Percentiles rank a stretch among this genome's conserved stretches.
These are phyloP conservation scores for Nicotiana tomentosiformis DNA, from an alignment of 257 asterid genomes.

Conservation along the genomic window DNA sequence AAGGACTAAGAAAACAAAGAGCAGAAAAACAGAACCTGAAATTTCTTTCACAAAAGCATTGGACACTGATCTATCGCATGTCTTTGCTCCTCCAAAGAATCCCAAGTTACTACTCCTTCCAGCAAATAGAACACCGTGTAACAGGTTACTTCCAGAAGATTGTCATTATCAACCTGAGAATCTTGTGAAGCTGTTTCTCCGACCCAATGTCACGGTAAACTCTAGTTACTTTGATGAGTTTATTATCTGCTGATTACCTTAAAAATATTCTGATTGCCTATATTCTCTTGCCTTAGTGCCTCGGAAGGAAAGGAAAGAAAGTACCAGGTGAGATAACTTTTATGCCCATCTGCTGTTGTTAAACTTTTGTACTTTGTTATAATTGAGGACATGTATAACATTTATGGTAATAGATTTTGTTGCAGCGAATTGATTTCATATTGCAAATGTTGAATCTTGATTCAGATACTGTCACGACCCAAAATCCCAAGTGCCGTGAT, in stretches of 20 bases:
- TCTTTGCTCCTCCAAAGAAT: constrained; percentile 84
- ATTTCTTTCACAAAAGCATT: constrained; percentile 57
- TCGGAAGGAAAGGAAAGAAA: constrained; percentile 64
- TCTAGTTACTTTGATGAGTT: neutral
- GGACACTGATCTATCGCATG: constrained; percentile 46
- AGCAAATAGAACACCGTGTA: constrained; percentile 58
- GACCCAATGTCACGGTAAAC: constrained; percentile 75
- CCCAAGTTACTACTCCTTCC: constrained; percentile 73
- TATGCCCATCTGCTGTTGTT: neutral
- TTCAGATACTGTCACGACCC: neutral
- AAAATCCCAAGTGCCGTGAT: no score
- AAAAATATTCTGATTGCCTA: constrained; percentile 2
- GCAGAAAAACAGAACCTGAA: constrained; percentile 54
- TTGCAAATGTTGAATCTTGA: neutral
- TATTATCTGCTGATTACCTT: neutral
- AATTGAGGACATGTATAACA: neutral
- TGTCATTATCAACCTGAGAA: constrained; percentile 94
- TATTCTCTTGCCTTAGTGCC: constrained; percentile 57
- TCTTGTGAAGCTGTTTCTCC: constrained; percentile 90
- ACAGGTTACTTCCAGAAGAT: constrained; percentile 89
- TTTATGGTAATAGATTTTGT: neutral
- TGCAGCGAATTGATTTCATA: neutral
- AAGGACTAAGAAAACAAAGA: constrained; percentile 54
- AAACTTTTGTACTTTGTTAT: neutral
- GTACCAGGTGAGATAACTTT: constrained; percentile 41